These are phyloP conservation scores for Atractiella rhizophila DNA, from an alignment of 768 basidiomycete species.

Conservation along the genomic window DNA sequence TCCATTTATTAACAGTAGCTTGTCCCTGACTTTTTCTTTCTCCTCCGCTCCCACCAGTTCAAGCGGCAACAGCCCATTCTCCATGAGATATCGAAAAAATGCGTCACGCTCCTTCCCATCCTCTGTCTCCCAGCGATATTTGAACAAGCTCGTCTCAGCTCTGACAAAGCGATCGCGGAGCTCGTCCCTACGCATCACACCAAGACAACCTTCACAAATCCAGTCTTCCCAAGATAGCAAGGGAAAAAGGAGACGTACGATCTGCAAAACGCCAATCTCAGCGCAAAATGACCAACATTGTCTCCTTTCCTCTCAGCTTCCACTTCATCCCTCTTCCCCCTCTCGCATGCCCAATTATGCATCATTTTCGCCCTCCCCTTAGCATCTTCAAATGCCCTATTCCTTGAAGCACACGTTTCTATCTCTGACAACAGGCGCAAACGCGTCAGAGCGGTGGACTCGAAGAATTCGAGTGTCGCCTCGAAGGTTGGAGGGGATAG, in stretches of 20 bases:
- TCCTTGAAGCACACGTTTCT: constrained; percentile 62
- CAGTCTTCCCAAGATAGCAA: neutral
- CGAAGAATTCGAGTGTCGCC: constrained; percentile 85
- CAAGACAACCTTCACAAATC: neutral
- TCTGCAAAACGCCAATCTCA: constrained; percentile 80
- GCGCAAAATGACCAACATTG: constrained; percentile 74
- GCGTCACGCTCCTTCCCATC: constrained; percentile 28
- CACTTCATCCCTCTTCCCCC: constrained; percentile 25
- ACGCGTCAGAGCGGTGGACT: constrained; percentile 63
- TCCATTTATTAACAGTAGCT: constrained; percentile 30
- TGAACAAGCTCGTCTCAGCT: constrained; percentile 64
- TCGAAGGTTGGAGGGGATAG: constrained; percentile 60
- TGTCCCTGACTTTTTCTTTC: constrained; percentile 26
- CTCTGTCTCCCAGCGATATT: constrained; percentile 47
- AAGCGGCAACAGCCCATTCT: neutral
- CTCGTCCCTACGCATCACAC: constrained; percentile 57
- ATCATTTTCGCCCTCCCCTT: too few relatives aligned
- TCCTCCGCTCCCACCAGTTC: constrained; percentile 25
- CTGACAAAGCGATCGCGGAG: constrained; percentile 65
- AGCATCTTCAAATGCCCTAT: constrained; percentile 54
- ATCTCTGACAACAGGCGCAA: constrained; percentile 72
- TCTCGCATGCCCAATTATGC: constrained; percentile 35
- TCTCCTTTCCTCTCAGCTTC: constrained; percentile 52
- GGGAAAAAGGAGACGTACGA: constrained; percentile 40
- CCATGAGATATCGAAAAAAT: neutral